Evolutionary conservation across 202 grass and related monocot species (phyloP), one percentile per base, ranked within the genome.

Genomic region (Carex arenaria): DNA sequence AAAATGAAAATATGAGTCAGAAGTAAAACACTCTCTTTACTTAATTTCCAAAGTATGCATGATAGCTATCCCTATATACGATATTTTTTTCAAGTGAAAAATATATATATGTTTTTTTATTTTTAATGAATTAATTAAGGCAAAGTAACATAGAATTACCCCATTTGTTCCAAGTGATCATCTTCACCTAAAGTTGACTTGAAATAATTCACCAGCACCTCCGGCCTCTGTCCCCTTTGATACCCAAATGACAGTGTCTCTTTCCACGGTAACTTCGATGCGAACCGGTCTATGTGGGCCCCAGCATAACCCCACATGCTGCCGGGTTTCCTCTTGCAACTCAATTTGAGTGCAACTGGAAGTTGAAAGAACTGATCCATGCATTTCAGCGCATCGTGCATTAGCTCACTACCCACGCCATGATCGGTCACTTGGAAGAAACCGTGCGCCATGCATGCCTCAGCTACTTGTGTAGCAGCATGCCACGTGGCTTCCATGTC

Each of bases 161-260:
- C 94, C 90, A 88, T 85, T 54, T 80, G 45, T 83, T 82, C 80
- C 72, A 90, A 94, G 0, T 40, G 38, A 40, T 40, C 5, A 40
- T 93, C 92, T 7, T 31, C 69, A 67, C 92, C 92, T 7, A 97
- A 85, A 62, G 78, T 91, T 82, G 87, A 62, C 81, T 80, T 73
- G 90, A 97, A 90, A 88, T 94, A 97, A 83, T 97, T 89, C 0
- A 88, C 86, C 64, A 97, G 81, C 12, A 87, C 87, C 42, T 82
- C 86, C 2, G 32, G 10, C 17, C 14, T 78, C 64, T 20, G 70
- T 53, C 56, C 86, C 43, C 78, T 81, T 14, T 85, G 92, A 87
- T 91, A 97, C 13, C 92, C 89, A 83, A 97, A 94, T 49, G 94
- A 97, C 22, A 97, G 90, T 36, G 92, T 97, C 87, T 97, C 94